Evolutionary conservation across 2,329 filamentous ascomycete genomes (phyloP), one percentile per base, ranked within the genome.

Genomic region (Karstenula rhodostoma): DNA sequence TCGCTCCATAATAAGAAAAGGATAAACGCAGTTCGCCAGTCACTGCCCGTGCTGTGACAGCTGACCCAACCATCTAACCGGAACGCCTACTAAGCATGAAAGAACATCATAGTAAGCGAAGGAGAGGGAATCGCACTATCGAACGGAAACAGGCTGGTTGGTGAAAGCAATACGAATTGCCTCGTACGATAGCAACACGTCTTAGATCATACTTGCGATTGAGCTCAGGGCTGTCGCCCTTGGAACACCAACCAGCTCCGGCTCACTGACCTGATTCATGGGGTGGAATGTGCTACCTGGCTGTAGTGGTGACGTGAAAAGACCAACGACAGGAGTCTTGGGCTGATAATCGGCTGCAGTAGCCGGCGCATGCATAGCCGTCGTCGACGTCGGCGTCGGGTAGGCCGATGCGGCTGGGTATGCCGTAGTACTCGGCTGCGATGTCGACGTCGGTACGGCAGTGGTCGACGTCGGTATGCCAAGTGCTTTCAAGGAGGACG

Each of bases 181-280:
- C 57, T 48, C 37, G 60, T 57, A 61, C 57, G 58, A 59, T 48
- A 66, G 37, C 48, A 48, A 49, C 25, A 25, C 4, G 17, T 23
- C 25, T 27, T 57, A 74, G 27, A 78, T 77, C 75, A 78, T 77
- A 58, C 74, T 73, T 17, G 75, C 74, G 27, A 78, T 71, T 13
- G 72, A 75, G 55, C 72, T 76, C 12, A 77, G 65, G 33, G 72
- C 67, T 8, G 72, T 66, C 3, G 71, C 68, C 7, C 71, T 67
- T 40, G 73, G 70, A 19, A 78, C 71, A 17, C 75, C 74, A 6
- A 77, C 72, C 15, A 77, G 62, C 49, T 78, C 75, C 8, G 75
- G 75, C 57, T 77, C 74, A 19, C 70, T 74, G 33, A 77, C 69
- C 53, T 71, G 68, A 56, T 73, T 71, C 37, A 69, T 62, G 17